Evolutionary conservation across 2,329 filamentous ascomycete species (phyloP).

Genomic region (Diaporthe citriasiana): DNA sequence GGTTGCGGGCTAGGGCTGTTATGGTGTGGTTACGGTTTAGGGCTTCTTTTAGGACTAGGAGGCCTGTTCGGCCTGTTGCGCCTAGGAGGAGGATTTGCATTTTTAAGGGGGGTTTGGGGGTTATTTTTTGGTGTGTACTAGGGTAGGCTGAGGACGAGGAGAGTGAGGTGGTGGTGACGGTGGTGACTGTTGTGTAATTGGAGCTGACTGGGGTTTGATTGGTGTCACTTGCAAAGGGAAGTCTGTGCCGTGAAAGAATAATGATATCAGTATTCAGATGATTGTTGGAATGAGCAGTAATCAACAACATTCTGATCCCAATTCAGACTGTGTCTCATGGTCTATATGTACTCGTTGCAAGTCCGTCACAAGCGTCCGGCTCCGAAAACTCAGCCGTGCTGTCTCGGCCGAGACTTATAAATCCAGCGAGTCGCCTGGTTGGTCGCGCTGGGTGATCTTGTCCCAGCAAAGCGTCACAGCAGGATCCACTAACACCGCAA

Average conservation of each 20-base stretch:
- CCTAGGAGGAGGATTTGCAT: slow-evolving; percentile 61
- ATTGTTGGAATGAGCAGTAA: not conserved
- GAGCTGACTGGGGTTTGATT: not conserved
- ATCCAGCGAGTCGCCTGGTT: not conserved
- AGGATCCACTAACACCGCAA: slow-evolving; percentile 7
- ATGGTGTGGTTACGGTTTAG: slow-evolving; percentile 55
- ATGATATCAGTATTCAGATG: fast-evolving
- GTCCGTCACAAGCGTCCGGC: not conserved
- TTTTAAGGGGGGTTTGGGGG: not conserved
- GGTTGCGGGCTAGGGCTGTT: slow-evolving; percentile 55
- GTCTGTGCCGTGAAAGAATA: too few relatives aligned
- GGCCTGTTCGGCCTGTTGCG: slow-evolving; percentile 59
- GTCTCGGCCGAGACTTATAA: slow-evolving; percentile 23
- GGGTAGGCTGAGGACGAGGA: not conserved
- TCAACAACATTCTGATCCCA: not conserved
- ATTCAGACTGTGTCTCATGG: not conserved
- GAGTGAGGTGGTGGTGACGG: not conserved
- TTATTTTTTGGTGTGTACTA: not conserved
- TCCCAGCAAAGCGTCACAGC: not conserved
- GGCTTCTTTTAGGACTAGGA: slow-evolving; percentile 56
- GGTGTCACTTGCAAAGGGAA: not conserved
- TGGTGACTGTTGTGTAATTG: not conserved
- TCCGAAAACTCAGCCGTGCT: not conserved
- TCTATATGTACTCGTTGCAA: slow-evolving; percentile 1
- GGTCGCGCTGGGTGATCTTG: not conserved